Evolutionary conservation across 306 rosid species (phyloP), one percentile per base, ranked within the genome.

Genomic region (Erythrophleum fordii): DNA sequence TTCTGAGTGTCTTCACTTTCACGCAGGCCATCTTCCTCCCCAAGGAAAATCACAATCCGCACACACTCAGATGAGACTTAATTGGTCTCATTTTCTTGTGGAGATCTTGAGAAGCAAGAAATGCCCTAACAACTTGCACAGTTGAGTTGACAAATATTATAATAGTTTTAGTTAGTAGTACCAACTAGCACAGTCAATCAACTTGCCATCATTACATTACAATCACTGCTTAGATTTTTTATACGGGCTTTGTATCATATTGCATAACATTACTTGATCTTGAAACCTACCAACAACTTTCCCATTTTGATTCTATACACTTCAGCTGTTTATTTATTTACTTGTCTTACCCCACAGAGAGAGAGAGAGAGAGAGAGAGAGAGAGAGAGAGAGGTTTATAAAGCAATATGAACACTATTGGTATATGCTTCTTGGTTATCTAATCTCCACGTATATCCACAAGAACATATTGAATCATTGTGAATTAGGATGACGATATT

Each of bases 161-260:
- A 75, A 20, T 20, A 10, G 31, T 39, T 67, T 29, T 39, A 60
- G 5, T 18, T 48, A 20, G 1, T 59, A 44, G 22, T 29, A 75
- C 73, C 86, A 79, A 79, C 61, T 69, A 61, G 67, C 82, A 58
- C 53, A 8, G 61, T 74, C 68, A 69, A 78, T 82, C 45, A 73
- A 49, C 7, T 81, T 66, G 72, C 31, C n/a, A 20, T 78, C 60
- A 73, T 46, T 69, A 31, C 46, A 71, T 73, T 25, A 44, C 25
- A 65, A 29, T 37, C 77, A 56, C 77, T 64, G 37, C 58, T 55
- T 80, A 11, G 55, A 61, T 69, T 77, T 62, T 58, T 82, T 75
- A 73, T 82, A 79, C 18, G 8, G 12, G 18, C 46, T 67, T 55
- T 66, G 44, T 22, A 35, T 28, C 37, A 16, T 8, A 28, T 53